phyloP scores from a whole-genome alignment of 352 stramenopile species.

The Pythium aphanidermatum region DNA sequence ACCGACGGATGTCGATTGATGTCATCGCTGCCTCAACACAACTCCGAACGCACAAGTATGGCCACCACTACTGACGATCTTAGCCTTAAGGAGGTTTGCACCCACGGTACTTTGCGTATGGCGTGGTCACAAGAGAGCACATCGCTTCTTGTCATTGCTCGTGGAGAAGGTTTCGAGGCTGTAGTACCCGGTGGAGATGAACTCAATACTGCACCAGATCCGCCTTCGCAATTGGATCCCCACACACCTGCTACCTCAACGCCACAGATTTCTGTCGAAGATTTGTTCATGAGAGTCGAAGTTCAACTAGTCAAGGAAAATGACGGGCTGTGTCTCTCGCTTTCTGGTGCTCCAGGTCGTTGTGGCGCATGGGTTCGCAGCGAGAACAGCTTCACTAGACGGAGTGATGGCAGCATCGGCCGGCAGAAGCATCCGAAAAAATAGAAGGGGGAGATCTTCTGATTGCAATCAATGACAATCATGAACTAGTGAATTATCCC shows the following conservation, averaged over 20 bases:
- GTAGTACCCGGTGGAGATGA: no score
- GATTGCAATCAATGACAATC: constrained; percentile 53
- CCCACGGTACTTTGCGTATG: constrained; percentile 48
- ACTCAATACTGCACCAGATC: not conserved
- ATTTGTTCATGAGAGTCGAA: constrained; percentile 41
- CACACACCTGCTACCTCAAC: not conserved
- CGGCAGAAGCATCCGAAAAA: constrained; percentile 45
- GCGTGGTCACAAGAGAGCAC: constrained; percentile 60
- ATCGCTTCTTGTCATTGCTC: constrained; percentile 52
- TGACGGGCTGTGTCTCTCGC: constrained; percentile 72
- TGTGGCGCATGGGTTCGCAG: constrained; percentile 78
- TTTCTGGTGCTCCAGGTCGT: constrained; percentile 63
- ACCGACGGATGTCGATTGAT: constrained; percentile 76
- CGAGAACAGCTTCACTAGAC: constrained; percentile 62
- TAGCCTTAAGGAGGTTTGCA: constrained; percentile 47
- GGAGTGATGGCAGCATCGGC: constrained; percentile 42
- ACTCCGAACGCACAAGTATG: constrained; percentile 38
- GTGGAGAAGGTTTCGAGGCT: constrained; percentile 36
- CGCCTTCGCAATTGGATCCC: not conserved
- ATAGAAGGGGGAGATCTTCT: constrained; percentile 70
- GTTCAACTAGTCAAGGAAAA: constrained; percentile 49
- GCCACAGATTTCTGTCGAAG: constrained; percentile 3
- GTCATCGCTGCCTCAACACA: constrained; percentile 76
- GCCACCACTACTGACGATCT: constrained; percentile 2
- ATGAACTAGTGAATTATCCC: constrained; percentile 42